Evolutionary conservation across 2,329 filamentous ascomycete genomes (phyloP), one percentile per base, ranked within the genome.

Genomic region (Bipolaris cookei): DNA sequence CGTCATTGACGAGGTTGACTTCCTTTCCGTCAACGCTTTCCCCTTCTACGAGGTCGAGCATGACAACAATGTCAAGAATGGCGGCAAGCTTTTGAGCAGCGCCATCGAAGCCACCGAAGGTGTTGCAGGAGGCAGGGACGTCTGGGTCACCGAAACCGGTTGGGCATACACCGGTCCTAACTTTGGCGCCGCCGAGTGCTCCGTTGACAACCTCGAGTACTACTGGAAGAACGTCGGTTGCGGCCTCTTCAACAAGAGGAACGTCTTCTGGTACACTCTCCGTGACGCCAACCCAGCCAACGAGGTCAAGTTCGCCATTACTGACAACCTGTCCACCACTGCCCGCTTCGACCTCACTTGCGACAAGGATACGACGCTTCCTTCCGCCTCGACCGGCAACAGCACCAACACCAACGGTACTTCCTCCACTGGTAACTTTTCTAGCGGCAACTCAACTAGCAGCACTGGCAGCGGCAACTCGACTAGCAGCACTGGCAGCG

Each of bases 301-400:
- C 80, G 69, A 79, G 70, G 79, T 83, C 77, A 84, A 85, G 79
- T 86, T 86, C 50, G 83, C 79, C 71, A 81, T 86, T 61, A 84
- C 82, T 68, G 75, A 83, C 58, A 75, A 85, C 68, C 78, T 86
- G 50, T 80, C 77, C 59, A 83, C 81, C 65, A 81, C 71, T 23
- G 79, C 84, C 41, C 73, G 76, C 51, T 86, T 82, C 74, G 78
- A 86, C 70, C 79, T 86, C 53, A 81, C 77, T 65, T 86, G 84
- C 79, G 66, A 72, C 18, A 46, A 53, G 14, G 63, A 61, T 2
- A 51, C 58, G n/a, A 62, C 59, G 13, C 51, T 65, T 8, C 61
- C 65, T 25, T 56, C 59, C 4, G 28, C 62, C 6, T 16, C 41
- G 2, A 30, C 18, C 30, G 14, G 11, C 30, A 11, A 35, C 18